These are phyloP conservation scores for Stemphylium beticola DNA, from an alignment of 2,329 filamentous ascomycete genomes.

Conservation along the genomic window DNA sequence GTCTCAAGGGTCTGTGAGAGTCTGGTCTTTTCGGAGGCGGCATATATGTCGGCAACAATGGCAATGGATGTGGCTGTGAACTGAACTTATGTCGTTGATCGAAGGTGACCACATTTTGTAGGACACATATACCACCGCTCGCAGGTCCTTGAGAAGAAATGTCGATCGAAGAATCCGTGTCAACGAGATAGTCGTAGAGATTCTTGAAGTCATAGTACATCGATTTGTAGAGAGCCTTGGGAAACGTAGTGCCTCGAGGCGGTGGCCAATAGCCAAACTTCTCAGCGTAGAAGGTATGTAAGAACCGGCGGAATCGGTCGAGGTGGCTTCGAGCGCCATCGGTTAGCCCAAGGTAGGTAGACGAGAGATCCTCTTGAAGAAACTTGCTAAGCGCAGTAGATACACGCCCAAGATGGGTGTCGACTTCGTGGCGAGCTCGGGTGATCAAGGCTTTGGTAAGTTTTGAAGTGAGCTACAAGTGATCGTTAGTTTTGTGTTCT, in stretches of 20 bases:
- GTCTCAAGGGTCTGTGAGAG: constrained; percentile 43
- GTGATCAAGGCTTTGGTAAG: constrained; percentile 70
- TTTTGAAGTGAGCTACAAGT: constrained; percentile 47
- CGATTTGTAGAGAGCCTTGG: constrained; percentile 62
- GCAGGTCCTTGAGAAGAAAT: constrained; percentile 61
- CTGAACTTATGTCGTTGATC: constrained; percentile 66
- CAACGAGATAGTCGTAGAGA: constrained; percentile 74
- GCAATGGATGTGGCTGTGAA: constrained; percentile 69
- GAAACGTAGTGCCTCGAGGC: constrained; percentile 58
- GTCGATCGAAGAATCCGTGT: constrained; percentile 61
- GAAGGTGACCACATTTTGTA: constrained; percentile 72
- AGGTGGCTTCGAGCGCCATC: constrained; percentile 69
- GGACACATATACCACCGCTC: constrained; percentile 71
- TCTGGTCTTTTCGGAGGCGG: constrained; percentile 41
- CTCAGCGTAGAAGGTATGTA: constrained; percentile 69
- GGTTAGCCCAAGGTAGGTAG: constrained; percentile 69
- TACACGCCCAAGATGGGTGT: constrained; percentile 65
- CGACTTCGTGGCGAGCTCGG: constrained; percentile 68
- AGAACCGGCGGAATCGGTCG: constrained; percentile 72
- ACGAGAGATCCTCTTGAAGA: constrained; percentile 72
- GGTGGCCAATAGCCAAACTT: constrained; percentile 78
- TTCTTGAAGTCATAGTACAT: constrained; percentile 75
- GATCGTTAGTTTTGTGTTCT: constrained; percentile 2
- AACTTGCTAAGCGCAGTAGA: constrained; percentile 68
- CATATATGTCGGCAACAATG: constrained; percentile 63